A percentile compares a stretch with the other conserved stretches of the same genome.
Evolutionary conservation across 768 basidiomycete species (phyloP).

Genomic region (Rhodotorula diobovata): DNA sequence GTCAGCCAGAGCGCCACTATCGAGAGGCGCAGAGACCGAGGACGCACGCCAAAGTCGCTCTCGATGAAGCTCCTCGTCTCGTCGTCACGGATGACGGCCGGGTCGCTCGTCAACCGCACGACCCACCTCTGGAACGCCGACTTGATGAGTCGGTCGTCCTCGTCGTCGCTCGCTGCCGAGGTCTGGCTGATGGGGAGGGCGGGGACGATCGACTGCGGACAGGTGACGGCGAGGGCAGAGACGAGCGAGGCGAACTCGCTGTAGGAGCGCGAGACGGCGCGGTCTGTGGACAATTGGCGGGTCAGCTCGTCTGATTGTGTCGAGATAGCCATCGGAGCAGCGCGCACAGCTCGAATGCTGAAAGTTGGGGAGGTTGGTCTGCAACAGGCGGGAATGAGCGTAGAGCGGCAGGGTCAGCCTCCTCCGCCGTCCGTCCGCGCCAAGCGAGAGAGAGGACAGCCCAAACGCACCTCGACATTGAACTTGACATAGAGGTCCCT

Average conservation of each 20-base stretch:
- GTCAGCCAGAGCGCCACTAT: neutral
- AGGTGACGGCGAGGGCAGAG: constrained; percentile 78
- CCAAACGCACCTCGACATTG: constrained; percentile 74
- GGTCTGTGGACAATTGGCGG: constrained; percentile 54
- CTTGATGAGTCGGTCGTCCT: constrained; percentile 91
- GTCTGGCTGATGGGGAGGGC: constrained; percentile 94
- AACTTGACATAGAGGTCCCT: constrained; percentile 89
- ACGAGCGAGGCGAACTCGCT: constrained; percentile 91
- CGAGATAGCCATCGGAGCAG: neutral
- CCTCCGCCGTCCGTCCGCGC: too few relatives aligned
- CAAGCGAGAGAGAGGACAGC: neutral
- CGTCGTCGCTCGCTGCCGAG: constrained; percentile 94
- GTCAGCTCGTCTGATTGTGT: neutral
- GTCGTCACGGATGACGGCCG: constrained; percentile 79
- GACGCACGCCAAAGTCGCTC: constrained; percentile 78
- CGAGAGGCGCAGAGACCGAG: neutral
- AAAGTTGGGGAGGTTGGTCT: constrained; percentile 90
- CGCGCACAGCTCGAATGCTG: constrained; percentile 33
- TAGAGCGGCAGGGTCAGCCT: too few relatives aligned
- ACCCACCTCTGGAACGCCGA: constrained; percentile 95
- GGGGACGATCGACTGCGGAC: constrained; percentile 93
- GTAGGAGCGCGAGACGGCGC: constrained; percentile 92
- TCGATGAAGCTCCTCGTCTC: constrained; percentile 93
- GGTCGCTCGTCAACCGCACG: constrained; percentile 84
- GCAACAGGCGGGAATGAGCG: neutral